Conservation (phyloP, 306 rosid genomes). For the Ochetophila trinervis region DNA sequence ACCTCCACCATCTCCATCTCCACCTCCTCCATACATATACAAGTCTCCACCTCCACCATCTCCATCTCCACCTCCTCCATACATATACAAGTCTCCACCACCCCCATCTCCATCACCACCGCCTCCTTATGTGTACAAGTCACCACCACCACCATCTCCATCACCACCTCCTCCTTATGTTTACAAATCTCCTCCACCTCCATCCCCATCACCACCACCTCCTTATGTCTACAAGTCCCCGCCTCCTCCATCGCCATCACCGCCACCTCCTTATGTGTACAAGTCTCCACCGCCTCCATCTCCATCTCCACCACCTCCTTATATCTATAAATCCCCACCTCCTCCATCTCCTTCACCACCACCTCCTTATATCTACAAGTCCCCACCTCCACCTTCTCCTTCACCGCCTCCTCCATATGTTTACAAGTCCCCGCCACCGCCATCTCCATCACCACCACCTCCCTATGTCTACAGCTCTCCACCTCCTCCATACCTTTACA, state of each 20-base stretch:
- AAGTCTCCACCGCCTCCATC: constrained; percentile 19
- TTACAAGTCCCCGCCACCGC: constrained; percentile 25
- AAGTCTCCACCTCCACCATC: constrained; percentile 14
- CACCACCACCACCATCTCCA: constrained; percentile 10
- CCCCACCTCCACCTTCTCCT: neutral
- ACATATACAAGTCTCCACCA: neutral
- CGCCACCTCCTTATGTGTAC: neutral
- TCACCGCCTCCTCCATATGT: neutral
- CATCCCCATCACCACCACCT: constrained; percentile 2
- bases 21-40: neutral
- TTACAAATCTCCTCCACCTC: neutral
- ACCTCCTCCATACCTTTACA: neutral
- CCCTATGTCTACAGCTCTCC: neutral
- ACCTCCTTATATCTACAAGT: neutral
- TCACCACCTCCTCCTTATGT: neutral
- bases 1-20: neutral
- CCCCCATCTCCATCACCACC: constrained; percentile 15
- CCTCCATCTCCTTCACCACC: neutral
- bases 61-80: neutral
- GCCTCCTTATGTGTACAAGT: neutral
- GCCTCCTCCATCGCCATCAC: constrained; percentile 7
- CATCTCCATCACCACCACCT: neutral
- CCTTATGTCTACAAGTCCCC: constrained; percentile 17
- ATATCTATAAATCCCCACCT: constrained; percentile 5
- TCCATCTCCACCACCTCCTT: neutral